Evolutionary conservation across 257 asterid genomes (phyloP).

Genomic region (Solanum tarapatanum): DNA sequence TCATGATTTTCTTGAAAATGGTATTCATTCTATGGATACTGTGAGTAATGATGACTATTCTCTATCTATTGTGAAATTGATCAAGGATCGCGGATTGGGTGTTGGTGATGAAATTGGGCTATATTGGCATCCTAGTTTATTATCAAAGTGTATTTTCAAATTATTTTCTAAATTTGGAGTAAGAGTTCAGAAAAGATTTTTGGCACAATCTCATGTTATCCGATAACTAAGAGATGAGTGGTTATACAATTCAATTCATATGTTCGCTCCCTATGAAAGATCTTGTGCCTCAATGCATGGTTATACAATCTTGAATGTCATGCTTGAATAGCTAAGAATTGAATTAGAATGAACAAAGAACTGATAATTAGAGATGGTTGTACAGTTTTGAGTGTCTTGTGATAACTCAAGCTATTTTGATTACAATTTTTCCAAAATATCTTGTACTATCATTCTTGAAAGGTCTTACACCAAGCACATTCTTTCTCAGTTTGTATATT

Average conservation of each 20-base stretch:
- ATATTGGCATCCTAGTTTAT: constrained; percentile 24
- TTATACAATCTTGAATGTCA: neutral
- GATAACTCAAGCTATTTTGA: neutral
- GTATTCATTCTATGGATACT: too few relatives aligned
- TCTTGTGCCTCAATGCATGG: neutral
- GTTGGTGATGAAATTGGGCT: constrained; percentile 33
- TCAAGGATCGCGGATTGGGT: constrained; percentile 4
- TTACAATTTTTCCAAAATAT: neutral
- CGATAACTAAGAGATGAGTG: neutral
- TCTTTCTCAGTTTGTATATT: neutral
- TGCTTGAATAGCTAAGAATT: neutral
- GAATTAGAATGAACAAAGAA: neutral
- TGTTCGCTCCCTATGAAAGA: neutral
- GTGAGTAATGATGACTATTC: constrained; percentile 11
- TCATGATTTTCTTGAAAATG: too few relatives aligned
- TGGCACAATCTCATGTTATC: neutral
- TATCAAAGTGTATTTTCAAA: neutral
- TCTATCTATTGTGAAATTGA: constrained; percentile 19
- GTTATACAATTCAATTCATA: neutral
- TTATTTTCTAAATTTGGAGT: neutral
- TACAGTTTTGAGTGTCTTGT: neutral
- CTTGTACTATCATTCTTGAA: neutral
- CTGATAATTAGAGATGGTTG: neutral
- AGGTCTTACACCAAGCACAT: neutral
- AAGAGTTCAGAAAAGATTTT: neutral